These are phyloP conservation scores for Piper longum DNA, from an alignment of 164 flowering plant genomes.

Conservation along the genomic window DNA sequence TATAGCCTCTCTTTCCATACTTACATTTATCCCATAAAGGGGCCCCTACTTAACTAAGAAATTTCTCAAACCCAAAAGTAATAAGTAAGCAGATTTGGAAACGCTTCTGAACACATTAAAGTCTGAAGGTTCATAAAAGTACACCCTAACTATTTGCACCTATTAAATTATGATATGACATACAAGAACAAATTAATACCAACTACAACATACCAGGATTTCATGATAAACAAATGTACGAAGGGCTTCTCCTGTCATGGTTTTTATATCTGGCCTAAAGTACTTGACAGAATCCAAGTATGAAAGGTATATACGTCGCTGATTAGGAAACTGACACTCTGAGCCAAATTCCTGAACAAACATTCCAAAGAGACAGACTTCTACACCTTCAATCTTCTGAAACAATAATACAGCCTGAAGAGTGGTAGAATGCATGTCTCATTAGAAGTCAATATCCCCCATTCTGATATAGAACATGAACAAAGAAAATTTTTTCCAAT, in stretches of 20 bases:
- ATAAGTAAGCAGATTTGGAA: too few relatives aligned
- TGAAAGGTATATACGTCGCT: constrained; percentile 92
- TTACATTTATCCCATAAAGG: too few relatives aligned
- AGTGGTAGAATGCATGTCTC: not conserved
- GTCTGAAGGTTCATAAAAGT: too few relatives aligned
- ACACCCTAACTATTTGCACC: not conserved
- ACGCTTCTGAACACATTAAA: too few relatives aligned
- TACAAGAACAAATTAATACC: not conserved
- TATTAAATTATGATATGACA: too few relatives aligned
- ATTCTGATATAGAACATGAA: not conserved
- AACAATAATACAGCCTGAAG: constrained; percentile 77
- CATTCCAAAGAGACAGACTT: constrained; percentile 97
- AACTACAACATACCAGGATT: constrained; percentile 50
- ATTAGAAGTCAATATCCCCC: not conserved
- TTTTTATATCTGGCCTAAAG: constrained; percentile 85
- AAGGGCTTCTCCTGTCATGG: constrained; percentile 87
- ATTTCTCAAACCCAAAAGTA: too few relatives aligned
- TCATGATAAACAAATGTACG: constrained; percentile 98
- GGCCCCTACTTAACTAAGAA: too few relatives aligned
- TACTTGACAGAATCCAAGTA: constrained; percentile 97
- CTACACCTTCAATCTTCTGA: constrained; percentile 99
- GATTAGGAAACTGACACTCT: constrained; percentile 78
- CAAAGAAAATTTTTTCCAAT: too few relatives aligned
- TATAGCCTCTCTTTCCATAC: too few relatives aligned
- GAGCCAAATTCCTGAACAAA: constrained; percentile 98